These are phyloP conservation scores for Podaxis sp. DNA, from an alignment of 768 basidiomycete genomes.

Conservation along the genomic window DNA sequence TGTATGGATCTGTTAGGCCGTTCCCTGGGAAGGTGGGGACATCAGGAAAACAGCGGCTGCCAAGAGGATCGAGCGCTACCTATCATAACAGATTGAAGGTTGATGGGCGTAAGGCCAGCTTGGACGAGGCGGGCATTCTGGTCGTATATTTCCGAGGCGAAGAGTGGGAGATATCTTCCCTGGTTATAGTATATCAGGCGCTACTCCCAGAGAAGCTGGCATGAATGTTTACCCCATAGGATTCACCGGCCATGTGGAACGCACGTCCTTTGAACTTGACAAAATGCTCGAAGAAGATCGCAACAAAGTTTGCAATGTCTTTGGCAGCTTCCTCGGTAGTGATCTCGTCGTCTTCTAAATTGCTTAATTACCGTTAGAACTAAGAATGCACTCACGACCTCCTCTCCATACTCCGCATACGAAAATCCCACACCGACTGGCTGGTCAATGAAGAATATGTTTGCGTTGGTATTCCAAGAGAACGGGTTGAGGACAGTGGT, in stretches of 20 bases:
- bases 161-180: constrained; percentile 73
- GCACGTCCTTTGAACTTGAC: constrained; percentile 63
- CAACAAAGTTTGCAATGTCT: constrained; percentile 69
- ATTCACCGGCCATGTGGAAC: constrained; percentile 73
- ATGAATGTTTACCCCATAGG: constrained; percentile 59
- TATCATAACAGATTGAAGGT: constrained; percentile 72
- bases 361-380: neutral
- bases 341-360: constrained; percentile 46
- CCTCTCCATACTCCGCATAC: constrained; percentile 62
- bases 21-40: constrained; percentile 40
- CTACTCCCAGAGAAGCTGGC: neutral
- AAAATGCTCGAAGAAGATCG: constrained; percentile 76
- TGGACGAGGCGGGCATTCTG: constrained; percentile 55
- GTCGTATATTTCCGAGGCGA: constrained; percentile 76
- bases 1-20: constrained; percentile 56
- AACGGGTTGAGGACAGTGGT: constrained; percentile 54
- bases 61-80: constrained; percentile 32
- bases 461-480: constrained; percentile 68
- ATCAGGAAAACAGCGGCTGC: neutral
- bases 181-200: constrained; percentile 19
- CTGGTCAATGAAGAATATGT: constrained; percentile 61
- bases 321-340: constrained; percentile 55
- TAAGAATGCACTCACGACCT: constrained; percentile 38
- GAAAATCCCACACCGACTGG: constrained; percentile 63
- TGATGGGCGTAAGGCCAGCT: constrained; percentile 55